Conservation (phyloP, 2,329 filamentous ascomycete genomes). For the Clonostachys rosea region DNA sequence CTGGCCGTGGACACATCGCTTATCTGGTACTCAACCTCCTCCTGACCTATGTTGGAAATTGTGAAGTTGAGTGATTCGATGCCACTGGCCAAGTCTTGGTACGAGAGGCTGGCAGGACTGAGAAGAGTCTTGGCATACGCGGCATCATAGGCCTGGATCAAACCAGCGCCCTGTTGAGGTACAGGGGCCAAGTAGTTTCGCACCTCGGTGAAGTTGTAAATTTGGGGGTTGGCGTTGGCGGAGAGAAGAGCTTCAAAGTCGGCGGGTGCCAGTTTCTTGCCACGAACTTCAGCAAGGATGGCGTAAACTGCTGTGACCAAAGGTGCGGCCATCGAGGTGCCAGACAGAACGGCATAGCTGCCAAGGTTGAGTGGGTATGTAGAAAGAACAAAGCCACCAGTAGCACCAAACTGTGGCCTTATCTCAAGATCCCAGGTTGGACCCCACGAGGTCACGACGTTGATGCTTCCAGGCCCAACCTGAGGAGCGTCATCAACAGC, state of each 20-base stretch:
- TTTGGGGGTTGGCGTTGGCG: conserved; percentile 39
- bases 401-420: conserved; percentile 5
- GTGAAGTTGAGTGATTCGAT: conserved; percentile 42
- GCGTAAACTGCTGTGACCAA: conserved; percentile 36
- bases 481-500: too few species aligned
- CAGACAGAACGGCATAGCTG: conserved; percentile 29
- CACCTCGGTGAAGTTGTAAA: conserved; percentile 37
- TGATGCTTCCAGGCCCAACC: too few species aligned
- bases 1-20: conserved; percentile 44
- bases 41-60: conserved; percentile 47
- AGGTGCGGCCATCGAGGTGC: conserved; percentile 44
- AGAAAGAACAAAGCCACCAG: conserved; percentile 3
- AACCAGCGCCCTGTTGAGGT: conserved; percentile 55
- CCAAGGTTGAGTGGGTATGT: conserved; percentile 4
- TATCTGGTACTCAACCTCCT: conserved; percentile 45
- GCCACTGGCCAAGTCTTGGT: conserved; percentile 61
- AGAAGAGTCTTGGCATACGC: conserved; percentile 50
- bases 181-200: conserved; percentile 43
- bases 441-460: conserved; percentile 1
- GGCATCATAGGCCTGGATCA: conserved; percentile 56
- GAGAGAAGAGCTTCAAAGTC: conserved; percentile 44
- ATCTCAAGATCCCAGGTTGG: conserved; percentile 3
- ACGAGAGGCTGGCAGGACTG: conserved; percentile 51
- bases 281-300: conserved; percentile 23
- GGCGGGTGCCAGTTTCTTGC: conserved; percentile 35